Evolutionary conservation across 2,329 filamentous ascomycete species (phyloP), one percentile per base, ranked within the genome.

Genomic region (Blastomyces percursus): DNA sequence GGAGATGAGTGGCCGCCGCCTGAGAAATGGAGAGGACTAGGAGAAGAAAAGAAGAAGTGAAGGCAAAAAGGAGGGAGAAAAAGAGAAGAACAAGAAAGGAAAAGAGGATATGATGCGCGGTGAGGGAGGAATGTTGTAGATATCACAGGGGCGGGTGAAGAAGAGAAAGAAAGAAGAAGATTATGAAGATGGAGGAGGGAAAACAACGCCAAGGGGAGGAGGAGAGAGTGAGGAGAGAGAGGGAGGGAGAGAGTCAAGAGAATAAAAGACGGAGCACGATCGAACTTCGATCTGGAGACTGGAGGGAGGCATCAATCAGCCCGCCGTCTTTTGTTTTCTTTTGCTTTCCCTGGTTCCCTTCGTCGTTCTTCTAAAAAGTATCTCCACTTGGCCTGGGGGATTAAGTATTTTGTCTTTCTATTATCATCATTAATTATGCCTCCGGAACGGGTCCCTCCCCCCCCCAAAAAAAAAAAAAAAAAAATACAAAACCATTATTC

Each of bases 71-170:
- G 66, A 65, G 65, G 66, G 64, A 65, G 64, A 64, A 30, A 60
- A 57, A 40, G 59, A 64, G 64, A 69, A 59, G 11, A 46, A 44
- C 21, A 55, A 38, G 52, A 55, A 38, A 40, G 11, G 27, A 12
- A 40, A 30, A 30, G 27, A 12, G 7, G 30, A 40, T 11, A 12
- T 11, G 30, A 9, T n/a, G 19, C 6, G 14, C 14, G 19, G 14
- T 63, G 68, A 67, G 69, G 68, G 67, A 65, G 66, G 60, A 56
- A 67, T 64, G 68, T 68, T 67, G 68, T 67, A 40, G 30, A 24
- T 38, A 21, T 32, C 21, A 21, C 52, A 30, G 27, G 27, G 27
- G 27, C 2, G 27, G 27, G 27, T 30, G 27, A 30, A 30, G 27
- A 30, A 30, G 27, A 30, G 4, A 4, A 30, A 30, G 27, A 30